A percentile compares a stretch with the other conserved stretches of the same genome.
phyloP scores from a whole-genome alignment of 805 yeast genomes.

The Metahyphopichia silvanorum region DNA sequence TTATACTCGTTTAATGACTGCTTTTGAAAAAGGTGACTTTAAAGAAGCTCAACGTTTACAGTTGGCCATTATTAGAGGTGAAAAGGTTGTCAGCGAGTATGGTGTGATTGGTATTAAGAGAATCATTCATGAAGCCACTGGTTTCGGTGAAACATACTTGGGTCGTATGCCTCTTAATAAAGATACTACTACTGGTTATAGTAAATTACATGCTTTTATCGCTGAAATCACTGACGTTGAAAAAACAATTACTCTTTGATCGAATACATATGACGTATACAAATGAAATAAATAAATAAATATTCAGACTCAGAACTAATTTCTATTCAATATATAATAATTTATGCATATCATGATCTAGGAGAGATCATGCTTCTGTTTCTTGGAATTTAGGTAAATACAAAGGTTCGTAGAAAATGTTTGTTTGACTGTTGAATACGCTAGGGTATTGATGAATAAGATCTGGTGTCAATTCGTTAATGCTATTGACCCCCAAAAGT shows the following conservation, averaged over 20 bases:
- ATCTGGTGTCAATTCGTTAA: conserved; percentile 45
- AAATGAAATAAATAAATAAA: no score
- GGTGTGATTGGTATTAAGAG: conserved; percentile 50
- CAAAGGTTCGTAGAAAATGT: conserved; percentile 11
- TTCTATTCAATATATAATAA: background rate
- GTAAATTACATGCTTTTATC: conserved; percentile 4
- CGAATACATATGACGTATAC: no score
- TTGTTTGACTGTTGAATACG: conserved; percentile 22
- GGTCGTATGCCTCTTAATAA: conserved; percentile 49
- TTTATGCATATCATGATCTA: background rate
- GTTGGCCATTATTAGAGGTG: conserved; percentile 41
- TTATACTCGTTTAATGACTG: conserved; percentile 38
- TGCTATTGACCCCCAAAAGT: conserved; percentile 65
- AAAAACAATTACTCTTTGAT: background rate
- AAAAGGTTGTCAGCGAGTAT: conserved; percentile 38
- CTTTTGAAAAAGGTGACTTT: conserved; percentile 35
- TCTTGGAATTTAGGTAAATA: conserved; percentile 11
- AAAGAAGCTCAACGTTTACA: conserved; percentile 43
- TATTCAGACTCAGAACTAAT: background rate
- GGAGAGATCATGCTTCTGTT: background rate
- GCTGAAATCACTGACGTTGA: conserved; percentile 1
- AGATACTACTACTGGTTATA: conserved; percentile 29
- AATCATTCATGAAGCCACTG: conserved; percentile 34
- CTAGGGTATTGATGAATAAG: conserved; percentile 17
- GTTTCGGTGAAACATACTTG: conserved; percentile 39